phyloP scores from a whole-genome alignment of 345 rosid genomes.

The Alliaria petiolata region DNA sequence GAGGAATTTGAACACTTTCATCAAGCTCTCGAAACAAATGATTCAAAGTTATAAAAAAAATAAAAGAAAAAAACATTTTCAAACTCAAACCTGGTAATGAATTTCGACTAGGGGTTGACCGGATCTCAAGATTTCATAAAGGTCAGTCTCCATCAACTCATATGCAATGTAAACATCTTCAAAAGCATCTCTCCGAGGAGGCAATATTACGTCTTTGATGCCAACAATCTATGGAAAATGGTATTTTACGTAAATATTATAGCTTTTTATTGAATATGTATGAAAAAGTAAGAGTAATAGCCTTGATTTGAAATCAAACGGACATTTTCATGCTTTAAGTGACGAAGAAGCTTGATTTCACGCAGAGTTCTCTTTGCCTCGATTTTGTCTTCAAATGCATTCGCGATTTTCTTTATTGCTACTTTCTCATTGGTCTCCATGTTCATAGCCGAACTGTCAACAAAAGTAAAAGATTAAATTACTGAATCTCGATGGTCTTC shows the following conservation, averaged over 20 bases:
- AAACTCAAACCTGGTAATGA: conserved; percentile 66
- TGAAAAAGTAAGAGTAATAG: background rate
- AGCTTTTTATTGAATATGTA: background rate
- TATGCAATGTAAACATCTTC: conserved; percentile 88
- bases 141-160: conserved; percentile 79
- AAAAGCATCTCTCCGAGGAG: conserved; percentile 58
- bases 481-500: background rate
- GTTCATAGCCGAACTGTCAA: conserved; percentile 60
- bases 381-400: conserved; percentile 73
- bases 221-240: conserved; percentile 64
- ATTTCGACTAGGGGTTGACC: conserved; percentile 53
- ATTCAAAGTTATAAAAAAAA: background rate
- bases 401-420: conserved; percentile 82
- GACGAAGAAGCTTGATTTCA: conserved; percentile 95
- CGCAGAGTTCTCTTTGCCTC: conserved; percentile 95
- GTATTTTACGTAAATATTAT: background rate
- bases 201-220: conserved; percentile 85
- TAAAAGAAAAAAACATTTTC: background rate
- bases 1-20: background rate
- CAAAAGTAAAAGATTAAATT: too few species aligned
- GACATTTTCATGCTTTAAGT: conserved; percentile 94
- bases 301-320: conserved; percentile 39
- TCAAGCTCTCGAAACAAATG: conserved; percentile 4
- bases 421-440: conserved; percentile 78
- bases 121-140: conserved; percentile 59